These are phyloP conservation scores for Naegleria fowleri DNA, from an alignment of 208 protist species.

Conservation along the genomic window DNA sequence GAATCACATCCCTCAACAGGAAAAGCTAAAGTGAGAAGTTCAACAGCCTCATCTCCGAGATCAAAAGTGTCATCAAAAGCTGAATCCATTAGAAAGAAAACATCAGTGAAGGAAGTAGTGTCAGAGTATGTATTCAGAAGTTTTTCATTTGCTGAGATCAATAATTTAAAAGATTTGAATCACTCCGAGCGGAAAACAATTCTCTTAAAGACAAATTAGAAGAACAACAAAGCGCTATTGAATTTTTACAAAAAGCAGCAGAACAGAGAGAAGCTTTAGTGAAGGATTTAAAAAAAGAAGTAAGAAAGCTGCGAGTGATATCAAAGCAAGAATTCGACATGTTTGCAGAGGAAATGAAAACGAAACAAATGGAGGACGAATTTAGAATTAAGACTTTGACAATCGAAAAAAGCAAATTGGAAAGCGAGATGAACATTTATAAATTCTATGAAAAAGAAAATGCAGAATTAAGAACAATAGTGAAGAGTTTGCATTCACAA, in stretches of 20 bases:
- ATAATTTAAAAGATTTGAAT: not conserved
- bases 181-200: not conserved
- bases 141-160: not conserved
- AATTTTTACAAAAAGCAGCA: not conserved
- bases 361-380: conserved; percentile 7
- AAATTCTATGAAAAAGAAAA: conserved; percentile 22
- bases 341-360: conserved; percentile 23
- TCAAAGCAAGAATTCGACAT: conserved; percentile 16
- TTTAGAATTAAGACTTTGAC: not conserved
- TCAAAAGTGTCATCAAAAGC: too few species aligned
- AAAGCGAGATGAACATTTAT: not conserved
- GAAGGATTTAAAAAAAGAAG: not conserved
- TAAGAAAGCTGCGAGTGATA: not conserved
- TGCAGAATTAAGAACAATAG: not conserved
- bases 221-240: not conserved
- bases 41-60: too few species aligned
- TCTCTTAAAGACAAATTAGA: not conserved
- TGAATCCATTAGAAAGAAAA: not conserved
- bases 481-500: conserved; percentile 4
- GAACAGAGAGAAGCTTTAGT: not conserved
- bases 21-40: too few species aligned
- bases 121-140: not conserved
- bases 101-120: not conserved
- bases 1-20: too few species aligned
- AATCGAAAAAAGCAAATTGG: not conserved